Evolutionary conservation across 2,329 filamentous ascomycete genomes (phyloP), one percentile per base, ranked within the genome.

Genomic region (Ceratocystis huliohia): DNA sequence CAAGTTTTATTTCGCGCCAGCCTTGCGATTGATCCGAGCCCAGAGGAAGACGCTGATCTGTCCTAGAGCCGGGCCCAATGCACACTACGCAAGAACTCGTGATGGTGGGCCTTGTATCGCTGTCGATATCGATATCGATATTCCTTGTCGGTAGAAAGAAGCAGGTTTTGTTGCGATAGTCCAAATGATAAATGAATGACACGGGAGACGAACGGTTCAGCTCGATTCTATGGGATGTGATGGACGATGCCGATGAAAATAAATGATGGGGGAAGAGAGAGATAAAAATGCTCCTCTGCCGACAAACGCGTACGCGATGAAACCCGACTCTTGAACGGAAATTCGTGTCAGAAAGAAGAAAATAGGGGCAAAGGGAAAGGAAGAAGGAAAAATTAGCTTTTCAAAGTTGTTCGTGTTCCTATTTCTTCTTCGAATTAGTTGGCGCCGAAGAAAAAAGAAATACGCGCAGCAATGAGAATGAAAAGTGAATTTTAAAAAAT

Each of bases 221-320:
- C 10, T 13, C 37, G 13, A 13, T 15, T 41, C 37, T 41, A 3
- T 41, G 4, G 37, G 48, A n/a, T 3, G 22, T 17, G 48, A 25
- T 53, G n/a, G 48, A 53, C n/a, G 48, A 20, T 50, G 46, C 3
- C 22, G n/a, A 13, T 25, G 48, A 22, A 20, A 22, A 53, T 7
- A 53, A 53, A 25, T 22, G 10, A 25, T 25, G n/a, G 30, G 17
- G 37, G 2, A 44, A 37, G 41, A 44, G 22, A n/a, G 10, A 61
- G 37, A 61, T 37, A 22, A 37, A 37, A 61, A 61, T 41, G 37
- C 37, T 41, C 37, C 37, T 41, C 37, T 41, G 10, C 13, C 37
- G 37, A 41, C 5, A 45, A 57, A 57, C 53, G 53, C 53, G 53
- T 30, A 28, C 53, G 53, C 53, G 53, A 57, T 57, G 57, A 22